Evolutionary conservation across 306 rosid genomes (phyloP), one percentile per base, ranked within the genome.

Genomic region (Luffa aegyptiaca): DNA sequence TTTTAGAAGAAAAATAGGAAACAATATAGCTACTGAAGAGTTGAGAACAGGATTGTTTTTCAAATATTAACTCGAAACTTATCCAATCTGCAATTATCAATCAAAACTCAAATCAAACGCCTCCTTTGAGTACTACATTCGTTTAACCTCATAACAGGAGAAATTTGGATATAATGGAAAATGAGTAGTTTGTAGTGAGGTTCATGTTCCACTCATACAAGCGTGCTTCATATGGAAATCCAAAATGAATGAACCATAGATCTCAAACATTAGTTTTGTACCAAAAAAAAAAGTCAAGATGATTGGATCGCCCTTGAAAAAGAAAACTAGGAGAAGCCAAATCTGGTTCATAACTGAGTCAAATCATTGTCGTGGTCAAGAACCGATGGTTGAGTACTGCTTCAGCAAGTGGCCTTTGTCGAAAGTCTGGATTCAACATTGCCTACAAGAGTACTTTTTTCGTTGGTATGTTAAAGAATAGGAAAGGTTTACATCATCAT

Each of bases 381-480:
- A 94, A 94, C 56, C 87, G 86, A 83, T 92, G 97, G 75, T 84
- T 86, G 81, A 92, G 92, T 76, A 94, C 90, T 71, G 92, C 87
- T 82, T 91, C 90, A 0, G 92, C 98, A 62, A 83, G 81, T 17
- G 95, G 98, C 42, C 97, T 87, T 80, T 86, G 88, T 21, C 95
- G 92, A 81, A 89, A 91, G 75, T 94, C 97, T 41, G 97, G 86
- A 86, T 92, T 90, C 79, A 92, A 85, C 97, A 94, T 94, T 66
- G 92, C 97, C 98, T 94, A 84, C 36, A 69, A 42, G 10, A 14
- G 31, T 45, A 6, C 10, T 31, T 5, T 20, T 44, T 41, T 42
- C 10, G 14, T 37, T n/a, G 20, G 49, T 69, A 44, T 11, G 55
- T 45, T 8, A 48, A 20, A 69, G 75, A n/a, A 8, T 68, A 39